Conservation (phyloP, 768 basidiomycete species). For the Chalciporus sphaerocephalus region DNA sequence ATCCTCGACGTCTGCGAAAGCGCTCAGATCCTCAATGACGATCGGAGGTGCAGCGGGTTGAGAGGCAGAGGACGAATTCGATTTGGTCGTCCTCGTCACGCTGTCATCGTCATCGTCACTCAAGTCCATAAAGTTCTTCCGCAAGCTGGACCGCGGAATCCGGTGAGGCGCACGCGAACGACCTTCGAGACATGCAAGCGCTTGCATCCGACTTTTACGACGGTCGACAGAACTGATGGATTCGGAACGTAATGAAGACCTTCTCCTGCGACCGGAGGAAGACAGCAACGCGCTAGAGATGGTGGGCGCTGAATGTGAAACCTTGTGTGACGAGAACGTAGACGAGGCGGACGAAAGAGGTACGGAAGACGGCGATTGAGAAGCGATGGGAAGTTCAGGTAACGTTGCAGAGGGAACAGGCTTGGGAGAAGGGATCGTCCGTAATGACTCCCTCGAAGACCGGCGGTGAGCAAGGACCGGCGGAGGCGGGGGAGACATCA, state of each 20-base stretch:
- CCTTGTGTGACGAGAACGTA: slow-evolving; percentile 3
- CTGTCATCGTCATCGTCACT: slow-evolving; percentile 58
- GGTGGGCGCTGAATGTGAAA: slow-evolving; percentile 14
- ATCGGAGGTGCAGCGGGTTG: slow-evolving; percentile 9
- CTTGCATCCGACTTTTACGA: slow-evolving; percentile 49
- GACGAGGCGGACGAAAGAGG: not conserved
- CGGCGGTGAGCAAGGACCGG: slow-evolving; percentile 21
- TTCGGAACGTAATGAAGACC: slow-evolving; percentile 21
- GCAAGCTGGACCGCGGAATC: slow-evolving; percentile 13
- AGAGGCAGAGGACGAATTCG: slow-evolving; percentile 3
- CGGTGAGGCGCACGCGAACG: slow-evolving; percentile 30
- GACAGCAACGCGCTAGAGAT: slow-evolving; percentile 17
- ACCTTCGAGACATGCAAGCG: slow-evolving; percentile 64
- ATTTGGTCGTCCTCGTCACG: not conserved
- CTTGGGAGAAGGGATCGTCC: slow-evolving; percentile 55
- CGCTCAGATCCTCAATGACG: slow-evolving; percentile 21
- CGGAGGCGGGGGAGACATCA: slow-evolving; percentile 9
- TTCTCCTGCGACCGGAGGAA: slow-evolving; percentile 11
- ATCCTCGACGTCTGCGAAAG: slow-evolving; percentile 31
- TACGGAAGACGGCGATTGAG: slow-evolving; percentile 1
- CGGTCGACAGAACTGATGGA: slow-evolving; percentile 47
- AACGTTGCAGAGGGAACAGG: slow-evolving; percentile 52
- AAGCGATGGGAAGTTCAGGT: slow-evolving; percentile 38
- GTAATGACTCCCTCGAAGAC: slow-evolving; percentile 40
- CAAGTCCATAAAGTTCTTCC: slow-evolving; percentile 63